These are phyloP conservation scores for Epichloe typhina DNA, from an alignment of 2,329 filamentous ascomycete species.

Conservation along the genomic window DNA sequence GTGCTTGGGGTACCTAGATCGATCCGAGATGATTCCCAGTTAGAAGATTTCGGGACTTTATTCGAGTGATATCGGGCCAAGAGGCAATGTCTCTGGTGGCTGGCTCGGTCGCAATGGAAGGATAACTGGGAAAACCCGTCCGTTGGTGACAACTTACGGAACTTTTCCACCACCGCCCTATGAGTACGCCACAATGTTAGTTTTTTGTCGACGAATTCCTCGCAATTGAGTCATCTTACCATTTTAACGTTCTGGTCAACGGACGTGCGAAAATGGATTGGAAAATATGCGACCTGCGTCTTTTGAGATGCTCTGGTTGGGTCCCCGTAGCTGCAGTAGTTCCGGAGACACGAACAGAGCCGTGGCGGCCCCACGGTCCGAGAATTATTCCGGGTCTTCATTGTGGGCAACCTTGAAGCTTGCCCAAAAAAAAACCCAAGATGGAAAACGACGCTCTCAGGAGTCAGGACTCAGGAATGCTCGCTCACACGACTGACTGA, in stretches of 20 bases:
- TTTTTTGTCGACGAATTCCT: background rate
- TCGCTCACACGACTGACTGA: slow-evolving; percentile 7
- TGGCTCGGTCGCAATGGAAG: slow-evolving; percentile 3
- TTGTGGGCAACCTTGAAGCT: background rate
- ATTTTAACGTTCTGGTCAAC: slow-evolving; percentile 34
- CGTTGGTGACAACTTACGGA: slow-evolving; percentile 30
- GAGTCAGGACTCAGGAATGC: background rate
- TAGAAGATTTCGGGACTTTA: slow-evolving; percentile 4
- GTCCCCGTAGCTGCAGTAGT: background rate
- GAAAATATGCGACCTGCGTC: slow-evolving; percentile 18
- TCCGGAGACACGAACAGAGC: background rate
- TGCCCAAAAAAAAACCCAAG: background rate
- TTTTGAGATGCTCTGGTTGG: slow-evolving; percentile 5
- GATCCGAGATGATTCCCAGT: background rate
- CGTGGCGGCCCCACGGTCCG: background rate
- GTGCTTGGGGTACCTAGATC: slow-evolving; percentile 80
- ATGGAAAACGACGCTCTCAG: background rate
- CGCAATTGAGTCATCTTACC: slow-evolving; percentile 26
- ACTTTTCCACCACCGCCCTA: slow-evolving; percentile 64
- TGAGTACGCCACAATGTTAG: background rate
- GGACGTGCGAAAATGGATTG: slow-evolving; percentile 12
- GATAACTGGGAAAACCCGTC: background rate
- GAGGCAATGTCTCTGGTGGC: slow-evolving; percentile 8
- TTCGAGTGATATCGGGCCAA: slow-evolving; percentile 1
- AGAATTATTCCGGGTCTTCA: background rate